A percentile compares a stretch with the other conserved stretches of the same genome.
These are phyloP conservation scores for Megacollybia marginata DNA, from an alignment of 768 basidiomycete species.

Conservation along the genomic window DNA sequence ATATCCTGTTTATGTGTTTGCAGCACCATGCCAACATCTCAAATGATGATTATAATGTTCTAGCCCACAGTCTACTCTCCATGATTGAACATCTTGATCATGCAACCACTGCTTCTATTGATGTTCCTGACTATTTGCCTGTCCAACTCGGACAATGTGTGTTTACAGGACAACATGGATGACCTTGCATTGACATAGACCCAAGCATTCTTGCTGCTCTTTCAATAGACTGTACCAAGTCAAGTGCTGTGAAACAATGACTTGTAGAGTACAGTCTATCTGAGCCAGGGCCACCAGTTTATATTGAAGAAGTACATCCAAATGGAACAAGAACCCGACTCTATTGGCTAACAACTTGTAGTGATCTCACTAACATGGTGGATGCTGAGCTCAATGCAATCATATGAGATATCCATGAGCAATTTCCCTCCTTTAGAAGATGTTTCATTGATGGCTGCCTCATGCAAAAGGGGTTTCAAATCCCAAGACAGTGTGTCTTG, in stretches of 20 bases:
- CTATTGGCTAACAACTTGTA: slow-evolving; percentile 8
- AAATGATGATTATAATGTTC: slow-evolving; percentile 8
- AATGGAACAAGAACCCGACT: slow-evolving; percentile 2
- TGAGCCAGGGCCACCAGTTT: slow-evolving; percentile 14
- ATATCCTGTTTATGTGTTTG: not conserved
- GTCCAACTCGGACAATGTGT: not conserved
- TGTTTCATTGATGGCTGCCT: slow-evolving; percentile 16
- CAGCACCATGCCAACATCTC: slow-evolving; percentile 1
- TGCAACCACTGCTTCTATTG: not conserved
- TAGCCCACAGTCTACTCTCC: not conserved
- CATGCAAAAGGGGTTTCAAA: slow-evolving; percentile 8
- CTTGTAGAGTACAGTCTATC: slow-evolving; percentile 18
- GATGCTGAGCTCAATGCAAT: slow-evolving; percentile 14
- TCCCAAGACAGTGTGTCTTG: slow-evolving; percentile 7
- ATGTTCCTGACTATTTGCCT: not conserved
- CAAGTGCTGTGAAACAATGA: slow-evolving; percentile 16
- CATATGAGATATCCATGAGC: slow-evolving; percentile 8
- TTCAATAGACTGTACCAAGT: slow-evolving; percentile 17
- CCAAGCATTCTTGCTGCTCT: too few species aligned
- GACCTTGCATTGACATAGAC: slow-evolving; percentile 19
- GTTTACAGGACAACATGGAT: not conserved
- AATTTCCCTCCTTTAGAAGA: slow-evolving; percentile 15
- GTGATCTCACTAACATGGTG: slow-evolving; percentile 11
- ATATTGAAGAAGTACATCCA: slow-evolving; percentile 3
- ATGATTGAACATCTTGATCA: not conserved